Evolutionary conservation across 2,329 filamentous ascomycete genomes (phyloP).

Genomic region (Aspergillus quadrilineatus): DNA sequence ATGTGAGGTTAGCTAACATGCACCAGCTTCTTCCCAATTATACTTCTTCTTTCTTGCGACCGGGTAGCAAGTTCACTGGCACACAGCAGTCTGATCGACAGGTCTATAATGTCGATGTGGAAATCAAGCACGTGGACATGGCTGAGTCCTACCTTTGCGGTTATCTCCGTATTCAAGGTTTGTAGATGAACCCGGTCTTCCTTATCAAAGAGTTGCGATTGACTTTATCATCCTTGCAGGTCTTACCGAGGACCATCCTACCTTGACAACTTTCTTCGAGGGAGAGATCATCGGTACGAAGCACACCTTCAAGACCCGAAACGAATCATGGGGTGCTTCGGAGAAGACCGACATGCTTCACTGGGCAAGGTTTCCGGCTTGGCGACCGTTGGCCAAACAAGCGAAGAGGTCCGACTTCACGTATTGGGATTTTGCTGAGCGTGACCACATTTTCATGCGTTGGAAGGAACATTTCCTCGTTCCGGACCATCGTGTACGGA

Average conservation of each 20-base stretch:
- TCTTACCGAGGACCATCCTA: conserved; percentile 91
- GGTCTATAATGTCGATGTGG: conserved; percentile 92
- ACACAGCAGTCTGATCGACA: conserved; percentile 92
- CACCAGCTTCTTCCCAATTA: conserved; percentile 70
- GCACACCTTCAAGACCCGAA: conserved; percentile 88
- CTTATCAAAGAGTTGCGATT: conserved; percentile 1
- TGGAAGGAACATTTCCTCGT: conserved; percentile 99
- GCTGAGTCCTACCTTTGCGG: conserved; percentile 91
- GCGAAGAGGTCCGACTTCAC: conserved; percentile 59
- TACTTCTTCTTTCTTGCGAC: conserved; percentile 81
- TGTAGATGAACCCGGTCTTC: conserved; percentile 14
- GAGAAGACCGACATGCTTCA: conserved; percentile 90
- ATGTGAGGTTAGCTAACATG: conserved; percentile 17
- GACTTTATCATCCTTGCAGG: conserved; percentile 53
- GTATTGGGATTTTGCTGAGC: conserved; percentile 69
- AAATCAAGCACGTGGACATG: conserved; percentile 95
- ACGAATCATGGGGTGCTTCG: conserved; percentile 86
- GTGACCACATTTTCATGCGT: conserved; percentile 94
- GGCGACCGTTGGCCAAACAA: conserved; percentile 70
- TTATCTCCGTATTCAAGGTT: conserved; percentile 92
- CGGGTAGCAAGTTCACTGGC: conserved; percentile 84
- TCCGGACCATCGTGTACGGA: conserved; percentile 86
- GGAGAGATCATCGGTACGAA: conserved; percentile 96
- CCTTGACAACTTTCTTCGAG: conserved; percentile 97
- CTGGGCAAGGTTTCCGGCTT: conserved; percentile 87